Evolutionary conservation across 169 alveolate genomes (phyloP), one percentile per base, ranked within the genome.

Genomic region (Plasmodium blacklocki): DNA sequence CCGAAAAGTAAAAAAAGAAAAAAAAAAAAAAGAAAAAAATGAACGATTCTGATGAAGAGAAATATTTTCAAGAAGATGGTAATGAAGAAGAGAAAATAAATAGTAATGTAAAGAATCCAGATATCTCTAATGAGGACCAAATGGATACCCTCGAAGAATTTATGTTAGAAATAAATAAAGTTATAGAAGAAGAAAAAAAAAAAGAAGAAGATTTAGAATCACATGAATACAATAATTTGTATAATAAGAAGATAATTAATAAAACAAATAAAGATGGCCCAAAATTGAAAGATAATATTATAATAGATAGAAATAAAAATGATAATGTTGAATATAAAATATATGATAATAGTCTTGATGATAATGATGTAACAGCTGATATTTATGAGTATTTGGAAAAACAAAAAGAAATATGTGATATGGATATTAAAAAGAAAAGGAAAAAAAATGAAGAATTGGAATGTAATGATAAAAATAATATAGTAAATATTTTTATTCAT

Each of bases 141-240:
- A 54, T 71, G 2, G 92, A 86, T 66, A 86, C 92, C 15, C 63
- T 86, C 39, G 92, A 86, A 43, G 88, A 70, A 72, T 86, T 86
- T 47, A 86, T 86, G 92, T 21, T 62, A 26, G 92, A 86, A 71
- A 86, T 86, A 86, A 72, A 86, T 63, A 86, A 86, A 67, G 88
- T 86, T 1, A 50, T 86, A 11, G 92, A 86, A 47, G 92, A 83
- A 63, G 86, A 83, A 32, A 70, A 83, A 63, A 59, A 45, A 49
- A 86, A 86, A 50, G 32, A 12, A 45, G 23, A 63, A 39, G 73
- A 83, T 68, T 5, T 39, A 5, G 47, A 39, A 39, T 5, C 47
- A 39, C 11, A 6, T 39, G 23, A 60, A 52, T 2, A 6, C 9
- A 18, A 47, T 3, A 70, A 49, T 19, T n/a, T 39, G 8, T 39